These are phyloP conservation scores for Cyberlindnera bimundalis DNA, from an alignment of 805 yeast genomes.

Conservation along the genomic window DNA sequence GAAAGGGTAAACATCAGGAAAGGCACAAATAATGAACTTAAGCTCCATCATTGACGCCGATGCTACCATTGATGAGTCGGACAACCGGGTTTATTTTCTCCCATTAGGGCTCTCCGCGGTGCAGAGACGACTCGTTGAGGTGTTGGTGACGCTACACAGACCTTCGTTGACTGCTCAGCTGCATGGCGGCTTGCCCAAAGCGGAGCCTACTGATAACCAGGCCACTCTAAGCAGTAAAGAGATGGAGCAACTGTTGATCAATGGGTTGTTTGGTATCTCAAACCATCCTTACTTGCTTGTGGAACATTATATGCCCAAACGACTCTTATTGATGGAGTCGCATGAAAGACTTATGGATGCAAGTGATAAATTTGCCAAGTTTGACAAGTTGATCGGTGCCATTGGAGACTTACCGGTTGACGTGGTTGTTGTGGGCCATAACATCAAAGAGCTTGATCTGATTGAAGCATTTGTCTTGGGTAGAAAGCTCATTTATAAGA, in stretches of 20 bases:
- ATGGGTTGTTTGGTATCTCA: conserved; percentile 46
- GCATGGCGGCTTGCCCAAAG: not conserved
- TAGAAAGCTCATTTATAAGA: conserved; percentile 53
- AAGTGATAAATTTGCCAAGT: conserved; percentile 56
- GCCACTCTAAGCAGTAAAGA: conserved; percentile 25
- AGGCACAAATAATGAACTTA: conserved; percentile 10
- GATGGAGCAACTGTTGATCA: conserved; percentile 39
- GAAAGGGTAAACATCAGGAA: not conserved
- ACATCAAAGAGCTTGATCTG: conserved; percentile 68
- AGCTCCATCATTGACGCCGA: conserved; percentile 14
- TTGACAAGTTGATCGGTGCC: conserved; percentile 41
- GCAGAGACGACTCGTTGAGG: conserved; percentile 42
- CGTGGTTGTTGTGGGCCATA: conserved; percentile 51
- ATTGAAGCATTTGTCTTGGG: conserved; percentile 81
- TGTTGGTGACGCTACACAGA: conserved; percentile 42
- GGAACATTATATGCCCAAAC: conserved; percentile 74
- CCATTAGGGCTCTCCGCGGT: conserved; percentile 43
- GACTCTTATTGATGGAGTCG: conserved; percentile 61
- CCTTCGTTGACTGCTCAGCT: conserved; percentile 28
- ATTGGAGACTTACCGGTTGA: conserved; percentile 23
- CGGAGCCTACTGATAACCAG: not conserved
- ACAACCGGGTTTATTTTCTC: conserved; percentile 24
- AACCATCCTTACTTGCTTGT: conserved; percentile 72
- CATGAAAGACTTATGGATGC: conserved; percentile 49
- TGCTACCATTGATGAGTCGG: conserved; percentile 3